A percentile compares a stretch with the other conserved stretches of the same genome.
Evolutionary conservation across 2,329 filamentous ascomycete genomes (phyloP).

Genomic region (Zymoseptoria ardabiliae): DNA sequence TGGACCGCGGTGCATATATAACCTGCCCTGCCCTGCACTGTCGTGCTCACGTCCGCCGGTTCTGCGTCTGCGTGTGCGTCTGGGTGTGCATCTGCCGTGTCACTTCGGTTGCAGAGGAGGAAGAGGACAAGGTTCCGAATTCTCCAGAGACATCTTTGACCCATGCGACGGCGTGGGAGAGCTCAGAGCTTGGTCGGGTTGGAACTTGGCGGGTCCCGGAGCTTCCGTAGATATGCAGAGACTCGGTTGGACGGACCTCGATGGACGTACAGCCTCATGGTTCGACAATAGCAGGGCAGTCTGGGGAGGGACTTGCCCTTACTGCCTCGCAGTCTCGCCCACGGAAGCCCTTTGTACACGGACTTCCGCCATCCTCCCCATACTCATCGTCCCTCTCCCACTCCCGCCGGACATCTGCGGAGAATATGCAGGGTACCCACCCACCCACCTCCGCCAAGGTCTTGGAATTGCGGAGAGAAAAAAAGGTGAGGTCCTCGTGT

Average conservation of each 20-base stretch:
- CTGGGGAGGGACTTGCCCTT: no score
- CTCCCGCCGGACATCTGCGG: not conserved
- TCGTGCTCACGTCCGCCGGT: not conserved
- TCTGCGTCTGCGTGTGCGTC: no score
- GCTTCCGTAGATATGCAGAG: not conserved
- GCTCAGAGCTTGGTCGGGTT: no score
- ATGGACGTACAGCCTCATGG: no score
- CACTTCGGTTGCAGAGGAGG: not conserved
- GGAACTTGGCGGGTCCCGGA: not conserved
- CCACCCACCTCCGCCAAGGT: not conserved
- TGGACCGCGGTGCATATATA: not conserved
- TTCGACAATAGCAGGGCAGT: no score
- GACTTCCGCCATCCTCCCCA: not conserved
- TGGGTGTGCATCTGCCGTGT: not conserved
- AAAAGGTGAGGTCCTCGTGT: not conserved
- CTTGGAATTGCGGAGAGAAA: not conserved
- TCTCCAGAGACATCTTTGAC: not conserved
- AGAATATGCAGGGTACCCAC: not conserved
- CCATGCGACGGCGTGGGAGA: not conserved
- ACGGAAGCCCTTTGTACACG: no score
- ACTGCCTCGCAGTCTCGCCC: no score
- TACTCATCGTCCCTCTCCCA: not conserved
- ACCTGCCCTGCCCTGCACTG: not conserved
- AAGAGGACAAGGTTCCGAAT: not conserved
- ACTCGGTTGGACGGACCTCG: no score